phyloP scores from a whole-genome alignment of 495 filamentous ascomycete genomes.

The Penicillium fimorum region DNA sequence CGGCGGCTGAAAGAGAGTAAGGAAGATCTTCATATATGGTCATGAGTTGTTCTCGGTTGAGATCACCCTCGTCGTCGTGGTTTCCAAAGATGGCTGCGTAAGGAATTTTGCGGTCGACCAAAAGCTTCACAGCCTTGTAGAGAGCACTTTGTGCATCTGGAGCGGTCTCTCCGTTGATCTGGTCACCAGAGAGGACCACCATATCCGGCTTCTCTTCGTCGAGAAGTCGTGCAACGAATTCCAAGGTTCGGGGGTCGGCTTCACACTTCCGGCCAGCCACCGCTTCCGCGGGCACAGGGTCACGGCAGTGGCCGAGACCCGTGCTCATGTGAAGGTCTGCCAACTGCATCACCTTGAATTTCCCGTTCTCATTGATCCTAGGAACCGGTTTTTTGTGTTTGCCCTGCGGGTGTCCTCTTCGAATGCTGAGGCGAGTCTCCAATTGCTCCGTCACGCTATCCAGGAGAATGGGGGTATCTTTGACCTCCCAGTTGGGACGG shows the following conservation, averaged over 20 bases:
- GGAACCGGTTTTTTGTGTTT: slow-evolving; percentile 64
- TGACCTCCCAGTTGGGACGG: slow-evolving; percentile 75
- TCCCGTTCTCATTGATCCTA: slow-evolving; percentile 79
- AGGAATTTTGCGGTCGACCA: slow-evolving; percentile 84
- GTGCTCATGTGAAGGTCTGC: slow-evolving; percentile 91
- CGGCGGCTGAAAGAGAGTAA: slow-evolving; percentile 80
- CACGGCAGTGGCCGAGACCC: slow-evolving; percentile 78
- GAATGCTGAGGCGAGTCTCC: slow-evolving; percentile 69
- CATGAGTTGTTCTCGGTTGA: slow-evolving; percentile 77
- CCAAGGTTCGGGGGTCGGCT: slow-evolving; percentile 86
- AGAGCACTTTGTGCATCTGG: slow-evolving; percentile 90
- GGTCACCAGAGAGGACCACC: slow-evolving; percentile 87
- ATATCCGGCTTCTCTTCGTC: slow-evolving; percentile 92
- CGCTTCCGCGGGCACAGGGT: slow-evolving; percentile 69
- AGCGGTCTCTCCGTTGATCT: slow-evolving; percentile 91
- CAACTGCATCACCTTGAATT: slow-evolving; percentile 94
- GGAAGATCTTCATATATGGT: slow-evolving; percentile 78
- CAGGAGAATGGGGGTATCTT: slow-evolving; percentile 66
- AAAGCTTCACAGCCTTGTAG: slow-evolving; percentile 86
- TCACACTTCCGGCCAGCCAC: slow-evolving; percentile 74
- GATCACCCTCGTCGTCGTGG: slow-evolving; percentile 89
- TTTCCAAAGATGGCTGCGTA: slow-evolving; percentile 96
- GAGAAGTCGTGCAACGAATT: slow-evolving; percentile 77
- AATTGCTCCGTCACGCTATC: slow-evolving; percentile 59
- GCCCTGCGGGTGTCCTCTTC: slow-evolving; percentile 60